Percentiles rank a stretch among this genome's conserved stretches.
These are phyloP conservation scores for Luzula sylvatica DNA, from an alignment of 176 grass and related monocot species.

Conservation along the genomic window DNA sequence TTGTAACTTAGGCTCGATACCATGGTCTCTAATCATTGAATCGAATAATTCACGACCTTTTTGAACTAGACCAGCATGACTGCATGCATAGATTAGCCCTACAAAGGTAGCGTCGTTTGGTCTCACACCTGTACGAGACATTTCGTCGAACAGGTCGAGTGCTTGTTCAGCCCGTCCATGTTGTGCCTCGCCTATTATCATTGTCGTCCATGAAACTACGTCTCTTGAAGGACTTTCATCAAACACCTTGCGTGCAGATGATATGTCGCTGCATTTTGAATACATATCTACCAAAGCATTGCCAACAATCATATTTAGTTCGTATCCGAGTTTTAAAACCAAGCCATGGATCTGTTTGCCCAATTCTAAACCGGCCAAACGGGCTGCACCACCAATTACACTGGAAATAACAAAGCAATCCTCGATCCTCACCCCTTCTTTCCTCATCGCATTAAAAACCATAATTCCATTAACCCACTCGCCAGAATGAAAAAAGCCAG, in stretches of 20 bases:
- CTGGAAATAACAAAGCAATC: conserved; percentile 47
- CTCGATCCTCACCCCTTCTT: conserved; percentile 42
- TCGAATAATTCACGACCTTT: conserved; percentile 64
- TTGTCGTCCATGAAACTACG: conserved; percentile 73
- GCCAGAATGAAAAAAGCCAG: conserved; percentile 47
- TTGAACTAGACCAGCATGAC: conserved; percentile 78
- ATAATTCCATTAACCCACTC: conserved; percentile 28
- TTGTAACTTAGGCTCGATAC: conserved; percentile 53
- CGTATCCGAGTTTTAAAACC: conserved; percentile 38
- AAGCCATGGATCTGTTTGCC: conserved; percentile 63
- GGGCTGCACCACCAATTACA: conserved; percentile 28
- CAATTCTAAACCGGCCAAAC: conserved; percentile 40
- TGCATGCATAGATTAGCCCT: conserved; percentile 85
- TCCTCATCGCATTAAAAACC: conserved; percentile 64
- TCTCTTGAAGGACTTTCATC: conserved; percentile 33
- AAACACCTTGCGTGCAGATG: conserved; percentile 71
- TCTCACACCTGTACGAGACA: conserved; percentile 50
- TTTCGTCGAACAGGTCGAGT: conserved; percentile 45
- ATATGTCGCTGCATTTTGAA: conserved; percentile 81
- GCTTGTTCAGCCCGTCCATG: conserved; percentile 47
- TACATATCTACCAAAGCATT: conserved; percentile 90
- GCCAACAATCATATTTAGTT: conserved; percentile 38
- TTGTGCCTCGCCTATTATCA: conserved; percentile 78
- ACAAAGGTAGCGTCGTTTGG: conserved; percentile 87
- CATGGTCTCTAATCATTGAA: conserved; percentile 53